phyloP scores from a whole-genome alignment of 2,329 filamentous ascomycete species.

The Penicillium sclerotigenum region DNA sequence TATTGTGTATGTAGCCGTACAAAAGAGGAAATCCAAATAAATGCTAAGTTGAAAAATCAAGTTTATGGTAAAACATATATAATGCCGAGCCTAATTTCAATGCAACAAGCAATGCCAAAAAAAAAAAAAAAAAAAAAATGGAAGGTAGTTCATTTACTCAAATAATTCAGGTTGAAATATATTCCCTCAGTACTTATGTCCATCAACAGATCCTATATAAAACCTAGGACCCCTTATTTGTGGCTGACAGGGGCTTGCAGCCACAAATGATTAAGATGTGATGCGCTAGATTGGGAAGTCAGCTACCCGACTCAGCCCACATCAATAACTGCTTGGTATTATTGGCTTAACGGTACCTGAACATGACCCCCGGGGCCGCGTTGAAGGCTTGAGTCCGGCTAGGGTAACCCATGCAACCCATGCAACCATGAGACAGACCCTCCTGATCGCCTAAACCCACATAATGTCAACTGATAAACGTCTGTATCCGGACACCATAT shows the following conservation, averaged over 20 bases:
- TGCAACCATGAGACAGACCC: not conserved
- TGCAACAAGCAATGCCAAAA: not conserved
- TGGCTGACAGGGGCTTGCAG: conserved; percentile 2
- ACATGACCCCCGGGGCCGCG: not conserved
- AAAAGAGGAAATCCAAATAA: not conserved
- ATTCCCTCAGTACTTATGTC: not conserved
- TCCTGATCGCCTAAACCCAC: not conserved
- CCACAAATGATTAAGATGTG: not conserved
- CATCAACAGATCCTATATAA: not conserved
- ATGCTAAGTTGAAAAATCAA: not conserved
- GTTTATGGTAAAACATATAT: not conserved
- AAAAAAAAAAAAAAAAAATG: not conserved
- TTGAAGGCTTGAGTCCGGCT: conserved; percentile 2
- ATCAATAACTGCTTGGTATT: not conserved
- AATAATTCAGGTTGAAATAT: not conserved
- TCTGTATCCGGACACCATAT: not conserved
- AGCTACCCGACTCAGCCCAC: not conserved
- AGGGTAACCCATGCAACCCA: not conserved
- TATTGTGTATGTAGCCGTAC: too few relatives aligned
- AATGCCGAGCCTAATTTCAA: not conserved
- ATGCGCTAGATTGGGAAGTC: not conserved
- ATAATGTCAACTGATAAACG: not conserved
- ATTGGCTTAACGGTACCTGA: conserved; percentile 3
- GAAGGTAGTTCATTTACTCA: not conserved
- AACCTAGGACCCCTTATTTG: not conserved